Evolutionary conservation across 352 stramenopile genomes (phyloP).

Genomic region (Plasmopara halstedii): DNA sequence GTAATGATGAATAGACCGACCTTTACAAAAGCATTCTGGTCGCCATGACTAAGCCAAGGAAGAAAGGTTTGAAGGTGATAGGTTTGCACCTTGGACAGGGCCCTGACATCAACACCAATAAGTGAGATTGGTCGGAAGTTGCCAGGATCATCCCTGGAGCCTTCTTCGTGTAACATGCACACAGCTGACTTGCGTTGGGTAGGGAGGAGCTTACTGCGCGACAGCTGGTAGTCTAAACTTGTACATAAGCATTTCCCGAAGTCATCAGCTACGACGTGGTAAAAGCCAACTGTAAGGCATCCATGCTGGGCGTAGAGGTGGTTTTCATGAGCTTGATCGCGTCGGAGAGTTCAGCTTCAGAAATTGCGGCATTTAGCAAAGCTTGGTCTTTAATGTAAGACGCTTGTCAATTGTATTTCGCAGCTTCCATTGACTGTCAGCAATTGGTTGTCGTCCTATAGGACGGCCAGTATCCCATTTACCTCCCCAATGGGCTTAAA

Average conservation of each 20-base stretch:
- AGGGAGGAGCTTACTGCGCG: neutral
- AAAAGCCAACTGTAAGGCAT: neutral
- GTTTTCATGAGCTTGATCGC: neutral
- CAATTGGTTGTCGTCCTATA: neutral
- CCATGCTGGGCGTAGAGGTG: neutral
- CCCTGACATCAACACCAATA: neutral
- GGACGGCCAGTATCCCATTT: neutral
- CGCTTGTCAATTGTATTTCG: neutral
- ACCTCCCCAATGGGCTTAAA: neutral
- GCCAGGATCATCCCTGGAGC: neutral
- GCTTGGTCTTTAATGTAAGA: neutral
- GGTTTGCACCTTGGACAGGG: neutral
- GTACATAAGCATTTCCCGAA: neutral
- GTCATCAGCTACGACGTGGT: neutral
- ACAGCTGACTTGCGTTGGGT: too few species aligned
- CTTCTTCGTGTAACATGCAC: neutral
- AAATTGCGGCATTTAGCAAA: neutral
- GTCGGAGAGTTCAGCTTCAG: neutral
- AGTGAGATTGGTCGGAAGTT: neutral
- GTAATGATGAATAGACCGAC: neutral
- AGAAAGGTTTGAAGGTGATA: neutral
- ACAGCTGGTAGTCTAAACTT: neutral
- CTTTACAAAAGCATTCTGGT: neutral
- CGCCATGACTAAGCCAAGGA: neutral
- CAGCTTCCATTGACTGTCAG: neutral